A percentile compares a stretch with the other conserved stretches of the same genome.
phyloP scores from a whole-genome alignment of 345 rosid species.

The Hibiscus syriacus region DNA sequence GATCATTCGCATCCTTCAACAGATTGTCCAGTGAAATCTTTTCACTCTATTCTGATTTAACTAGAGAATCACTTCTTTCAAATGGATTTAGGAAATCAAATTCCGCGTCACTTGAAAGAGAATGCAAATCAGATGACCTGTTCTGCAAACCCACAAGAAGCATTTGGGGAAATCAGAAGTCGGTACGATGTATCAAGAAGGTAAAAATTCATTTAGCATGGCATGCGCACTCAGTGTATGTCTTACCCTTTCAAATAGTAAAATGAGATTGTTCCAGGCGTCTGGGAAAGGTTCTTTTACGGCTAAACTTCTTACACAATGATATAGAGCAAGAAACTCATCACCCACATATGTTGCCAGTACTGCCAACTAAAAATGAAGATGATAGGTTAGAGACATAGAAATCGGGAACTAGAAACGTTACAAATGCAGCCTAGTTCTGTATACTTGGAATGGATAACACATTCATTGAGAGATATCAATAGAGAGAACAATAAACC shows the following conservation, averaged over 20 bases:
- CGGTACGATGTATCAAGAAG: neutral
- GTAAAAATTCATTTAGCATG: neutral
- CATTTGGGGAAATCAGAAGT: conserved; percentile 20
- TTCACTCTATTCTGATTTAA: conserved; percentile 13
- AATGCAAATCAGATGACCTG: conserved; percentile 40
- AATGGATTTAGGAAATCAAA: conserved; percentile 60
- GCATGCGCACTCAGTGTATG: neutral
- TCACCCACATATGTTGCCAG: conserved; percentile 85
- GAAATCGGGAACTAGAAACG: neutral
- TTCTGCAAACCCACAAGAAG: conserved; percentile 54
- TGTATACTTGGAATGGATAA: neutral
- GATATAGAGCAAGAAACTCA: conserved; percentile 83
- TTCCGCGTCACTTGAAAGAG: conserved; percentile 29
- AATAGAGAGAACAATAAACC: neutral
- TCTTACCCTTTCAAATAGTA: conserved; percentile 76
- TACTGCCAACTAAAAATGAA: conserved; percentile 61
- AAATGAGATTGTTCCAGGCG: conserved; percentile 68
- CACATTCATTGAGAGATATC: neutral
- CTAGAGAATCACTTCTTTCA: conserved; percentile 24
- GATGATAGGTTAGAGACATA: conserved; percentile 4
- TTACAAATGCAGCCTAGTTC: neutral
- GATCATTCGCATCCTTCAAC: conserved; percentile 23
- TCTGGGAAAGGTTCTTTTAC: conserved; percentile 92
- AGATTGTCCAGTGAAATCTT: conserved; percentile 15
- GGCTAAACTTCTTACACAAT: conserved; percentile 87